Percentiles rank a stretch among this genome's conserved stretches.
Evolutionary conservation across 495 filamentous ascomycete species (phyloP).

Genomic region (Podospora pseudoanserina): DNA sequence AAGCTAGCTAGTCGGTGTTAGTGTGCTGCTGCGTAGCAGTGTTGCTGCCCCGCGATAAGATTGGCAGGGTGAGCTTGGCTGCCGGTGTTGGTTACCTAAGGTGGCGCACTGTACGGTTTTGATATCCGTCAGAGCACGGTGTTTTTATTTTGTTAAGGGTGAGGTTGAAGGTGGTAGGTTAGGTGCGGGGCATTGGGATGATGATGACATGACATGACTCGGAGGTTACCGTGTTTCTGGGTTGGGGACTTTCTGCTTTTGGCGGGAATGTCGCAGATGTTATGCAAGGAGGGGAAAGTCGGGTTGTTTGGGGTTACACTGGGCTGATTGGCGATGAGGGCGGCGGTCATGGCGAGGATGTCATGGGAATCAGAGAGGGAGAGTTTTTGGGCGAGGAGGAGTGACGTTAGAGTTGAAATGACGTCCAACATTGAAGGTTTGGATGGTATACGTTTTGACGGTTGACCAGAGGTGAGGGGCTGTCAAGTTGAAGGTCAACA

Average conservation of each 20-base stretch:
- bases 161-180: background rate
- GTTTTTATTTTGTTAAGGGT: background rate
- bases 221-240: background rate
- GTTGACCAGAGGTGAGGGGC: background rate
- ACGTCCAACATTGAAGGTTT: background rate
- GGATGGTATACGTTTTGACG: background rate
- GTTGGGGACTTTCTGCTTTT: background rate
- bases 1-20: background rate
- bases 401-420: background rate
- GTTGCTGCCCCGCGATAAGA: background rate
- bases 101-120: background rate
- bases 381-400: background rate
- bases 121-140: background rate
- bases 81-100: background rate
- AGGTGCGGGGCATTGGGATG: background rate
- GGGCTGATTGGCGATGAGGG: background rate
- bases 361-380: background rate
- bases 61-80: conserved; percentile 2
- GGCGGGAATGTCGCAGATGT: background rate
- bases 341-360: background rate
- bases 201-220: conserved; percentile 6
- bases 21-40: background rate
- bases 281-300: background rate
- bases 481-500: background rate
- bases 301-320: background rate